Base-by-base conservation (phyloP, 2,329 filamentous ascomycete species). In the Cordyceps fumosorosea region DNA sequence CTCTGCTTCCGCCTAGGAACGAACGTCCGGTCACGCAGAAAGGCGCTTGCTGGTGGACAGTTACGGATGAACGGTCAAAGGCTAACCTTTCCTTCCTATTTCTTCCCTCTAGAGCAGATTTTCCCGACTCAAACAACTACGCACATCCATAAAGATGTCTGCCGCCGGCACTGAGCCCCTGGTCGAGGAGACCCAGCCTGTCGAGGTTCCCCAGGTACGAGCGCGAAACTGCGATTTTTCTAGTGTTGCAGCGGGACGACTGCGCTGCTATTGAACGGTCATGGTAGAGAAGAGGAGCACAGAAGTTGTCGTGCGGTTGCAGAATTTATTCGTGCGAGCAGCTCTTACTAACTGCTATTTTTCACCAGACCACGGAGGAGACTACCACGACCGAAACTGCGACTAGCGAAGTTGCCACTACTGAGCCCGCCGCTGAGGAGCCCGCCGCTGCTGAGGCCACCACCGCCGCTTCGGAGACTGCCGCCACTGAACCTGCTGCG, bases 101-200 rank as follows among this genome's bases (percentile, higher is more conserved):
- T 22, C 48, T 44, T 24, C 50, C 26, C 45, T 56, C 37, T 56
- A 29, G 48, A 59, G 52, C 44, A 57, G 60, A 62, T 45, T 34
- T 44, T 45, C 18, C 42, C 47, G 22, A 55, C 22, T 57, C 51
- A 29, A 61, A 6, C 22, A 55, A 60, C 62, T 37, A 47, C 54
- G 59, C 64, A 56, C 53, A 64, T 62, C 60, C 64, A 62, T 57
- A 67, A 79, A 71, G 52, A 82, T 82, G 80, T 81, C 77, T 74
- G 72, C 78, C 64, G 71, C 76, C 68, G 77, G 76, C 67, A 78
- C 78, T 68, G 81, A 84, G 69, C 77, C 81, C 70, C 84, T 84
- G 81, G 78, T 79, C 73, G 78, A 78, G 70, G 78, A 78, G 77
- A 77, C 77, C 74, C 76, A 72, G 70, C 65, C 67, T 56, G 66